Evolutionary conservation across 2,329 filamentous ascomycete species (phyloP).

Genomic region (Podosphaera xanthii): DNA sequence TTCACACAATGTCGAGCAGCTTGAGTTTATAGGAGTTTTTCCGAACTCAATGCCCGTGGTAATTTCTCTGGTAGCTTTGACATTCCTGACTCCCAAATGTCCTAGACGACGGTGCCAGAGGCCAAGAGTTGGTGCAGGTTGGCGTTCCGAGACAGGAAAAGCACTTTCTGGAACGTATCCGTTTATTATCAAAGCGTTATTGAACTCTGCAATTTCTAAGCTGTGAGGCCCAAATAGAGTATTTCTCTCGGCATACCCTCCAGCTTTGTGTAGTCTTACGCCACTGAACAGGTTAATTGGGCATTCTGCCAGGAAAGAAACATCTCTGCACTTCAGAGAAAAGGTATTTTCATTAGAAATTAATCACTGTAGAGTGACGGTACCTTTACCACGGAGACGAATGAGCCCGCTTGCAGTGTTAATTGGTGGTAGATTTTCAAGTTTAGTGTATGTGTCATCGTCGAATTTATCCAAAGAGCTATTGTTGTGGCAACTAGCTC

Average conservation of each 20-base stretch:
- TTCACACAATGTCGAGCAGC: not conserved
- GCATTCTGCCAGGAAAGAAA: not conserved
- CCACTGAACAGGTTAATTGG: not conserved
- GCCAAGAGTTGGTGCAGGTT: not conserved
- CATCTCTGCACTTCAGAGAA: not conserved
- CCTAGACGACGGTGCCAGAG: no score
- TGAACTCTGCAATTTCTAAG: not conserved
- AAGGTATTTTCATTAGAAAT: not conserved
- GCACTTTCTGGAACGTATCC: not conserved
- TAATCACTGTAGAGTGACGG: not conserved
- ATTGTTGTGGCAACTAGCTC: not conserved
- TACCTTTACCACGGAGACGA: not conserved
- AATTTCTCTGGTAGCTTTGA: not conserved
- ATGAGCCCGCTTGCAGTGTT: not conserved
- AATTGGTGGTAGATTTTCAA: not conserved
- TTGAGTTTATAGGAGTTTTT: not conserved
- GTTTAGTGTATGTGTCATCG: not conserved
- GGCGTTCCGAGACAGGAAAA: not conserved
- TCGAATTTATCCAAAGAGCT: not conserved
- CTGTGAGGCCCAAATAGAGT: not conserved
- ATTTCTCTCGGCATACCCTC: not conserved
- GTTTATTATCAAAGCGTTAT: not conserved
- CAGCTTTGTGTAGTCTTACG: not conserved
- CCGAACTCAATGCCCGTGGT: not conserved
- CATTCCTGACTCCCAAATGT: no score